phyloP scores from a whole-genome alignment of 257 asterid genomes.

The Solanum boliviense region DNA sequence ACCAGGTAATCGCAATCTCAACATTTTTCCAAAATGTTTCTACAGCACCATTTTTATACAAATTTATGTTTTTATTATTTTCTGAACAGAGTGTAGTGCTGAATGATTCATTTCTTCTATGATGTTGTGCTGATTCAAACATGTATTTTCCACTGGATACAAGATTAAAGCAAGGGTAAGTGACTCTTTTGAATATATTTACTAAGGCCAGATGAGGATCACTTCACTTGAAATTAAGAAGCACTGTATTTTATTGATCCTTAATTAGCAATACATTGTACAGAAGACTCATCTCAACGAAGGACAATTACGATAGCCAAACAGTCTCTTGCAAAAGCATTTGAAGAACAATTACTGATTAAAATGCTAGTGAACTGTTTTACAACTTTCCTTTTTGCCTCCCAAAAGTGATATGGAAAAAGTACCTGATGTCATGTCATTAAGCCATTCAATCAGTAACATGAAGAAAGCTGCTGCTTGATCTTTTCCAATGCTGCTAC shows the following conservation, averaged over 20 bases:
- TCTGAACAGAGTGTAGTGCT: slow-evolving; percentile 7
- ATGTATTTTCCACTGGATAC: neutral
- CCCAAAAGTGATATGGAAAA: neutral
- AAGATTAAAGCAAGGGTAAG: neutral
- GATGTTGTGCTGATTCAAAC: slow-evolving; percentile 18
- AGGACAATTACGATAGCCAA: neutral
- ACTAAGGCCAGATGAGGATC: neutral
- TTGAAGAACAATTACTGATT: neutral
- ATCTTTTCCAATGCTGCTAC: neutral
- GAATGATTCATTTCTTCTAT: slow-evolving; percentile 12
- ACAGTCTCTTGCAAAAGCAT: neutral
- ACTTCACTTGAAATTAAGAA: neutral
- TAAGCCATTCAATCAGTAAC: neutral
- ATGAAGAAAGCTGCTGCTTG: neutral
- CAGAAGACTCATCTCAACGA: neutral
- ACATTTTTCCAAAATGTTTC: neutral
- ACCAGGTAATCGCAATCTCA: neutral
- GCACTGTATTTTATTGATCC: neutral
- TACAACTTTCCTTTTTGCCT: neutral
- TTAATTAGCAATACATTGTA: neutral
- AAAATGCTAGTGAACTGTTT: neutral
- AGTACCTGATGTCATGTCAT: neutral
- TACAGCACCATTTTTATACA: neutral
- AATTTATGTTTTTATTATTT: neutral
- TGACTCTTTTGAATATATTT: neutral